Evolutionary conservation across 345 rosid genomes (phyloP).

Genomic region (Populus pruinosa): DNA sequence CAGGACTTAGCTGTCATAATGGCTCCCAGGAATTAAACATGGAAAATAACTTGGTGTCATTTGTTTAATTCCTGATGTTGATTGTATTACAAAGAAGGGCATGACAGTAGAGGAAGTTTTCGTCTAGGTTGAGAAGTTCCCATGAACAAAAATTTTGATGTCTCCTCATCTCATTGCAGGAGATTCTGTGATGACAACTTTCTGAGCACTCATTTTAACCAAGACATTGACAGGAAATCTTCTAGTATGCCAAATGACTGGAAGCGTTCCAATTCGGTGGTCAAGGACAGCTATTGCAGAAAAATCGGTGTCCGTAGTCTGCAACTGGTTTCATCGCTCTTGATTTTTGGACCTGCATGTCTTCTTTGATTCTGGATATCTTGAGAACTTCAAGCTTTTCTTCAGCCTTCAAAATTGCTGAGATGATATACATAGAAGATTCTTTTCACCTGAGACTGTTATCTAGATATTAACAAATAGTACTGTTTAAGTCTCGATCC

Average conservation of each 20-base stretch:
- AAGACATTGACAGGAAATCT: background rate
- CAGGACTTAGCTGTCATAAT: background rate
- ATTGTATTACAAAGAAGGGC: background rate
- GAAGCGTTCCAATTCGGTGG: background rate
- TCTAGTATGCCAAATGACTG: background rate
- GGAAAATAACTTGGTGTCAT: background rate
- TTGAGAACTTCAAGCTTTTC: background rate
- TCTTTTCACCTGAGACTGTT: background rate
- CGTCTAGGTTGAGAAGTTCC: no score
- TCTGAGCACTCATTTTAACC: background rate
- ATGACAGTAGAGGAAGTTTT: background rate
- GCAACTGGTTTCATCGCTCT: background rate
- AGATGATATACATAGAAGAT: background rate
- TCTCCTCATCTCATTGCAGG: background rate
- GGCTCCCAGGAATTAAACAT: background rate
- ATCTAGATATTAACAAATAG: background rate
- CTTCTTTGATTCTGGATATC: background rate
- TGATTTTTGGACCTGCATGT: background rate
- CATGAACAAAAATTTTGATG: background rate
- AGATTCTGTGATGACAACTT: background rate
- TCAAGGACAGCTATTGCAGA: background rate
- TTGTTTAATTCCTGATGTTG: background rate
- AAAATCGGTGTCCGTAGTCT: background rate
- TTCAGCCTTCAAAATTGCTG: background rate
- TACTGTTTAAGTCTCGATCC: conserved; percentile 18